These are phyloP conservation scores for Funneliformis mosseae DNA, from an alignment of 192 early-diverging fungal species.

Conservation along the genomic window DNA sequence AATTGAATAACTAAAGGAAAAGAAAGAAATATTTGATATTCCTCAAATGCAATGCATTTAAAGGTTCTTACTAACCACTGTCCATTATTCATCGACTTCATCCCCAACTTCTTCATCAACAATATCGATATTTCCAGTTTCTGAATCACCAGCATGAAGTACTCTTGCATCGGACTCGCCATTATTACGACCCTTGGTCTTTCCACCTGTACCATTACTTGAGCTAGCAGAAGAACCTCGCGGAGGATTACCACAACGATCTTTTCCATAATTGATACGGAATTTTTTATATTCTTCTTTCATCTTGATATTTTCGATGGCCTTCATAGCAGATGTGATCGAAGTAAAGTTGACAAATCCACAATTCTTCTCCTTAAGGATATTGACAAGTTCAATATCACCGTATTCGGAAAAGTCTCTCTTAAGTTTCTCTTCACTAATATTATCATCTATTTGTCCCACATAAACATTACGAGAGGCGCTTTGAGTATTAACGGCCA, in stretches of 20 bases:
- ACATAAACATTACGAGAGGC: constrained; percentile 86
- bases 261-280: constrained; percentile 83
- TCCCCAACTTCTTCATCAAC: constrained; percentile 19
- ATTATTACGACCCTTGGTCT: constrained; percentile 30
- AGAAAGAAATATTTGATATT: not conserved
- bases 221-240: constrained; percentile 20
- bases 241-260: constrained; percentile 82
- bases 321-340: constrained; percentile 72
- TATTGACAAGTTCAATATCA: constrained; percentile 87
- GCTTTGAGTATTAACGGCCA: constrained; percentile 39
- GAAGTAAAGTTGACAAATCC: constrained; percentile 88
- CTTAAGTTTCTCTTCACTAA: constrained; percentile 70
- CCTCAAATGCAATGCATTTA: not conserved
- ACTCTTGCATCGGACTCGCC: constrained; percentile 34
- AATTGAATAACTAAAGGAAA: not conserved
- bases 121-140: constrained; percentile 12
- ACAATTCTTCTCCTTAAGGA: constrained; percentile 79
- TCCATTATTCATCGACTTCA: constrained; percentile 24
- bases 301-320: constrained; percentile 68
- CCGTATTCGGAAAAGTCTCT: constrained; percentile 81
- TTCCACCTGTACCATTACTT: not conserved
- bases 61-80: not conserved
- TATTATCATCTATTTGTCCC: constrained; percentile 63
- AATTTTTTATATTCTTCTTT: constrained; percentile 63
- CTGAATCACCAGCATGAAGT: constrained; percentile 32